These are phyloP conservation scores for Aphanoascus verrucosus DNA, from an alignment of 2,329 filamentous ascomycete species.

Conservation along the genomic window DNA sequence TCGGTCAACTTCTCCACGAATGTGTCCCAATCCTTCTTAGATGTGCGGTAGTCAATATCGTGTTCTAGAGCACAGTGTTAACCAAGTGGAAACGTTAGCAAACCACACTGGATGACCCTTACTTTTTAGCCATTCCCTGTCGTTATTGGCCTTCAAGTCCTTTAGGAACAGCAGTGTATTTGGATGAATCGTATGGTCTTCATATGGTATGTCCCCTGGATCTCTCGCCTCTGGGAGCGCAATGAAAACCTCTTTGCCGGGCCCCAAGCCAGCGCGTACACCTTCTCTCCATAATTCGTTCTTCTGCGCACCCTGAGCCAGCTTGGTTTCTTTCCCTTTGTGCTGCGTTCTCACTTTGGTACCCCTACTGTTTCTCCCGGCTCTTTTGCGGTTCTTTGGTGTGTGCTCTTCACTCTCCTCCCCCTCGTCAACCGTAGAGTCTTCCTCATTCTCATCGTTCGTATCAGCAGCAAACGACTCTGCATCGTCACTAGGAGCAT, in stretches of 20 bases:
- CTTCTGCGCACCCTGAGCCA: conserved; percentile 24
- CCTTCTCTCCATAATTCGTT: conserved; percentile 48
- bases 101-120: conserved; percentile 16
- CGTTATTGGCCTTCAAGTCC: conserved; percentile 51
- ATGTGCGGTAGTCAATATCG: conserved; percentile 66
- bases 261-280: conserved; percentile 45
- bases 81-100: background rate
- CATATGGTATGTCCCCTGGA: conserved; percentile 48
- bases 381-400: background rate
- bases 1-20: conserved; percentile 65
- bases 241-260: conserved; percentile 51
- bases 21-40: conserved; percentile 69
- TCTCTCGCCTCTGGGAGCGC: conserved; percentile 53
- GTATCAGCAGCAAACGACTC: conserved; percentile 3
- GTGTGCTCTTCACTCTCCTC: conserved; percentile 29
- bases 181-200: conserved; percentile 49
- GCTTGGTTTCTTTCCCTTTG: conserved; percentile 15
- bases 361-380: conserved; percentile 17
- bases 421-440: conserved; percentile 28
- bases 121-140: conserved; percentile 55
- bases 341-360: conserved; percentile 45
- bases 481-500: background rate
- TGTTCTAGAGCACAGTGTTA: conserved; percentile 45
- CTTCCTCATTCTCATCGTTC: conserved; percentile 8
- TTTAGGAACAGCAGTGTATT: conserved; percentile 53